Percentiles rank a stretch among this genome's conserved stretches.
These are phyloP conservation scores for Talaromyces nanjingensis DNA, from an alignment of 495 filamentous ascomycete genomes.

Conservation along the genomic window DNA sequence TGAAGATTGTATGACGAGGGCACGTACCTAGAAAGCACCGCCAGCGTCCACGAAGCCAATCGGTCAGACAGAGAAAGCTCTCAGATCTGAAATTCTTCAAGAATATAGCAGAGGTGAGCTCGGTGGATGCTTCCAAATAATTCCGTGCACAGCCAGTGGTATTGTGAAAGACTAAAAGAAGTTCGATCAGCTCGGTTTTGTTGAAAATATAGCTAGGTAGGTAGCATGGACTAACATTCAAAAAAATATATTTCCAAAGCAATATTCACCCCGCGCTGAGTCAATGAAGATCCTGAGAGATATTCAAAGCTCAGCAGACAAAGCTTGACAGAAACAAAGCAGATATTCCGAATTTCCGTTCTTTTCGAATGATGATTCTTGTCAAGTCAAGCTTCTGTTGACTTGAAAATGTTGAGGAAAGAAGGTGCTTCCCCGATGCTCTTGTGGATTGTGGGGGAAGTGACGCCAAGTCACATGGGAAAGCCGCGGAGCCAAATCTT, in stretches of 20 bases:
- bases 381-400: not conserved
- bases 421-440: not conserved
- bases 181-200: not conserved
- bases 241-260: not conserved
- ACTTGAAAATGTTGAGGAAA: not conserved
- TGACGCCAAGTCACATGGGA: conserved; percentile 12
- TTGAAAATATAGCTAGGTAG: not conserved
- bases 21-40: not conserved
- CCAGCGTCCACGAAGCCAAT: not conserved
- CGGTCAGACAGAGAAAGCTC: not conserved
- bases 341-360: not conserved
- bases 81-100: not conserved
- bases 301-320: not conserved
- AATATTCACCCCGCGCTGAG: not conserved
- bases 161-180: not conserved
- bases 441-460: not conserved
- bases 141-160: not conserved
- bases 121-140: not conserved
- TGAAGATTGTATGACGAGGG: not conserved
- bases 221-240: not conserved
- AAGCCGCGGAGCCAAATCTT: not conserved
- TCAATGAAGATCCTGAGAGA: not conserved
- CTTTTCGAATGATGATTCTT: not conserved
- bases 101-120: not conserved
- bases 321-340: not conserved